phyloP scores from a whole-genome alignment of 441 rosid genomes.

The Euphorbia celastroides region DNA sequence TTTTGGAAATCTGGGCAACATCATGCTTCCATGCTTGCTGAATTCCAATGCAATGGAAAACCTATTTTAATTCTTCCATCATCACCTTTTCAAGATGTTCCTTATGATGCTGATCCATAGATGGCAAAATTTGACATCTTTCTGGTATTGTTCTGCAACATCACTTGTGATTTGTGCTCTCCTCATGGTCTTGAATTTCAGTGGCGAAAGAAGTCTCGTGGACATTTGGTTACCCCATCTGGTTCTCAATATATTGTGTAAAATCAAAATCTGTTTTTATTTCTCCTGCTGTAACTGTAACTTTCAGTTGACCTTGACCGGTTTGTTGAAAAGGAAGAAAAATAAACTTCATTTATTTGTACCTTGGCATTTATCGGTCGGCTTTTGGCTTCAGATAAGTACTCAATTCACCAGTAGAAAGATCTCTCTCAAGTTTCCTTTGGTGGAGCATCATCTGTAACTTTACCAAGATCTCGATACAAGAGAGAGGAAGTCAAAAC shows the following conservation, averaged over 20 bases:
- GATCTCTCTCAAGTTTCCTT: background rate
- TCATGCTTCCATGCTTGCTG: constrained; percentile 35
- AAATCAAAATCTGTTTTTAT: background rate
- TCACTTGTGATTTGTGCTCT: background rate
- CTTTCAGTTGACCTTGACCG: background rate
- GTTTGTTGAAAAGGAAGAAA: background rate
- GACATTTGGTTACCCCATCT: background rate
- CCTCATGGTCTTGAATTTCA: background rate
- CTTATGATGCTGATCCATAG: constrained; percentile 90
- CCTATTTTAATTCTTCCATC: constrained; percentile 53
- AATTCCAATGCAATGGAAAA: constrained; percentile 54
- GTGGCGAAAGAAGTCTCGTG: background rate
- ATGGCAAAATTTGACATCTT: constrained; percentile 5
- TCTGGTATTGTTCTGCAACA: background rate
- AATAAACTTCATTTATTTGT: background rate
- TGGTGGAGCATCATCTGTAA: background rate
- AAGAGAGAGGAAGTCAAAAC: background rate
- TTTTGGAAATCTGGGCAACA: constrained; percentile 32
- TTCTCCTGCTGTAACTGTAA: background rate
- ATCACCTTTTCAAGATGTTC: constrained; percentile 24
- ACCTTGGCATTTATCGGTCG: background rate
- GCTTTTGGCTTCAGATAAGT: background rate
- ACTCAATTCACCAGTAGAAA: background rate
- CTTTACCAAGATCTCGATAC: background rate
- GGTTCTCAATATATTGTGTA: background rate